phyloP scores from a whole-genome alignment of 306 rosid genomes.

The Inga leiocalycina region DNA sequence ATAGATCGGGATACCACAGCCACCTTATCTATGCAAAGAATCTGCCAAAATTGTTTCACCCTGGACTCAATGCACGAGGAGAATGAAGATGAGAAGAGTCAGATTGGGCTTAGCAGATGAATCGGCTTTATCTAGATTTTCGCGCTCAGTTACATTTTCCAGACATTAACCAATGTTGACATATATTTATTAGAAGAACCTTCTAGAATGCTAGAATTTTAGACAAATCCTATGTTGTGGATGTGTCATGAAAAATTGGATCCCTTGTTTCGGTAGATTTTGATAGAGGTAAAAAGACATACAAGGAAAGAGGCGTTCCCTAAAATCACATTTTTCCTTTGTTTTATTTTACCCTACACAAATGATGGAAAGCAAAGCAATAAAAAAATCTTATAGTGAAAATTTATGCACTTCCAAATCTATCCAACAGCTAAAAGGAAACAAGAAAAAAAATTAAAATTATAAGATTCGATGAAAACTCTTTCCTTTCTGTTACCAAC shows the following conservation, averaged over 20 bases:
- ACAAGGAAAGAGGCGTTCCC: neutral
- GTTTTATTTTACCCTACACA: neutral
- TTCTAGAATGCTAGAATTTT: neutral
- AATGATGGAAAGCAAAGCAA: neutral
- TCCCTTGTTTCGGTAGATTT: neutral
- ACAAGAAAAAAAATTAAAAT: neutral
- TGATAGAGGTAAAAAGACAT: neutral
- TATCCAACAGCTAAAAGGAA: neutral
- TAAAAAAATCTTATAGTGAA: neutral
- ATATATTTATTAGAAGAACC: conserved; percentile 8
- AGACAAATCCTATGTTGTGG: neutral
- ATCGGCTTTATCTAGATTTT: conserved; percentile 12
- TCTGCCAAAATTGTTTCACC: neutral
- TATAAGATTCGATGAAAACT: neutral
- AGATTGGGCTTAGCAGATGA: conserved; percentile 15
- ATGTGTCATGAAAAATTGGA: neutral
- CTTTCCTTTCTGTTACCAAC: neutral
- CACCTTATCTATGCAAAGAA: conserved; percentile 1
- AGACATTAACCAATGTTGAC: neutral
- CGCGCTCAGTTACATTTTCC: conserved; percentile 6
- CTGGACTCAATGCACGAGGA: neutral
- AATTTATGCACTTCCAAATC: conserved; percentile 4
- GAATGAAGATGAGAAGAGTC: conserved; percentile 17
- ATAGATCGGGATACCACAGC: conserved; percentile 27
- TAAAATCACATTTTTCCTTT: neutral